These are phyloP conservation scores for Lactifluus pinguis DNA, from an alignment of 768 basidiomycete species.

Conservation along the genomic window DNA sequence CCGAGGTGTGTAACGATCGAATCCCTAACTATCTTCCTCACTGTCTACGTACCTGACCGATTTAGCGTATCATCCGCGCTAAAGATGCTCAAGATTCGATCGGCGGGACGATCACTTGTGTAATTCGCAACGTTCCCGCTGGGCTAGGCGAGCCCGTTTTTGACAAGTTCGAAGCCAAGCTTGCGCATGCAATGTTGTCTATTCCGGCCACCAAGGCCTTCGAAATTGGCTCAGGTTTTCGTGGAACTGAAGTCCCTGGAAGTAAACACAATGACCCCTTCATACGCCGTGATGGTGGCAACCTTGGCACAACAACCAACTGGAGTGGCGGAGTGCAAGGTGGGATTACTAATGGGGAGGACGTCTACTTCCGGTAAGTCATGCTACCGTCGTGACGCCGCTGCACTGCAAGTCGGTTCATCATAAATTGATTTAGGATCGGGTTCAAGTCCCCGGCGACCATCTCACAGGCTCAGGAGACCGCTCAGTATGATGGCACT, in stretches of 20 bases:
- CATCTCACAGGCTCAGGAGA: constrained; percentile 84
- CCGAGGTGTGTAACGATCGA: constrained; percentile 43
- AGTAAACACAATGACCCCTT: constrained; percentile 92
- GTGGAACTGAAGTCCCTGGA: constrained; percentile 88
- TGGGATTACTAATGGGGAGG: constrained; percentile 95
- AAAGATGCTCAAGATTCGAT: constrained; percentile 90
- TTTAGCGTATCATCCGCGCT: constrained; percentile 84
- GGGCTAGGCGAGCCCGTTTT: constrained; percentile 97
- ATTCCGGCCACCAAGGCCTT: constrained; percentile 98
- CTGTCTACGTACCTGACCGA: not conserved
- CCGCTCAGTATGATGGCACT: constrained; percentile 90
- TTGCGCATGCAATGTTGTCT: constrained; percentile 97
- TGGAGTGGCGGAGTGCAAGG: constrained; percentile 98
- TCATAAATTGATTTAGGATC: constrained; percentile 40
- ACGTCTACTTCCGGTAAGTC: constrained; percentile 86
- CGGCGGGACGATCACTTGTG: constrained; percentile 96
- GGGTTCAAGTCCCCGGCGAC: constrained; percentile 99
- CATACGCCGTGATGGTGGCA: constrained; percentile 51
- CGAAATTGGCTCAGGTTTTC: constrained; percentile 95
- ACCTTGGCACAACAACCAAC: constrained; percentile 79
- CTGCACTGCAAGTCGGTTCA: too few relatives aligned
- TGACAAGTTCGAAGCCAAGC: constrained; percentile 94
- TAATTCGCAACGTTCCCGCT: constrained; percentile 81
- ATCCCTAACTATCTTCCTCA: not conserved
- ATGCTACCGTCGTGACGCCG: not conserved